phyloP scores from a whole-genome alignment of 75 land plant genomes.

The Cunninghamia lanceolata region DNA sequence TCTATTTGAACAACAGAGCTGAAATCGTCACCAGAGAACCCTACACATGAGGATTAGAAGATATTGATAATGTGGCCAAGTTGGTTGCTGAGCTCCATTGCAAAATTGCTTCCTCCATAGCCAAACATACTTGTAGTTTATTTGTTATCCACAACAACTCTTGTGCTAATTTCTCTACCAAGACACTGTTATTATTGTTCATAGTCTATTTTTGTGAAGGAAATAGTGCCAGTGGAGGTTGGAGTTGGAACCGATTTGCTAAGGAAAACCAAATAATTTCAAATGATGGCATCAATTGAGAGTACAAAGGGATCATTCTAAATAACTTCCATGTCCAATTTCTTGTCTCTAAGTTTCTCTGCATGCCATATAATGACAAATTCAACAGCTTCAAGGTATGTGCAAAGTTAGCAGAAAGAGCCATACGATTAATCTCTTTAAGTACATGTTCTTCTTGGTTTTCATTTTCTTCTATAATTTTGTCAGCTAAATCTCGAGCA shows the following conservation, averaged over 20 bases:
- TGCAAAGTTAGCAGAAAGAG: constrained; percentile 55
- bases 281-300: constrained; percentile 12
- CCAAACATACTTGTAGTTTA: too few species aligned
- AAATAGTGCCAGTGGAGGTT: constrained; percentile 8
- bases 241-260: constrained; percentile 14
- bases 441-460: too few species aligned
- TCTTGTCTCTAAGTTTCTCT: constrained; percentile 11
- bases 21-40: constrained; percentile 62
- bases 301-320: constrained; percentile 23
- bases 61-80: too few species aligned
- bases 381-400: constrained; percentile 36
- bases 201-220: constrained; percentile 2
- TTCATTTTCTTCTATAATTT: too few species aligned
- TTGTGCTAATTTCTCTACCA: constrained; percentile 83
- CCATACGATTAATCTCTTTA: too few species aligned
- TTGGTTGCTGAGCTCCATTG: too few species aligned
- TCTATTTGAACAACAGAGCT: constrained; percentile 42
- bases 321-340: constrained; percentile 34
- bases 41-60: too few species aligned
- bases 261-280: not conserved
- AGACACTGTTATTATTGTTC: constrained; percentile 17
- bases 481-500: too few species aligned
- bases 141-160: too few species aligned
- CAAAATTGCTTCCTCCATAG: too few species aligned
- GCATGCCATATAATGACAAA: constrained; percentile 9